Percentiles rank a stretch among this genome's conserved stretches.
These are phyloP conservation scores for Colletotrichum siamense DNA, from an alignment of 2,329 filamentous ascomycete genomes.

Conservation along the genomic window DNA sequence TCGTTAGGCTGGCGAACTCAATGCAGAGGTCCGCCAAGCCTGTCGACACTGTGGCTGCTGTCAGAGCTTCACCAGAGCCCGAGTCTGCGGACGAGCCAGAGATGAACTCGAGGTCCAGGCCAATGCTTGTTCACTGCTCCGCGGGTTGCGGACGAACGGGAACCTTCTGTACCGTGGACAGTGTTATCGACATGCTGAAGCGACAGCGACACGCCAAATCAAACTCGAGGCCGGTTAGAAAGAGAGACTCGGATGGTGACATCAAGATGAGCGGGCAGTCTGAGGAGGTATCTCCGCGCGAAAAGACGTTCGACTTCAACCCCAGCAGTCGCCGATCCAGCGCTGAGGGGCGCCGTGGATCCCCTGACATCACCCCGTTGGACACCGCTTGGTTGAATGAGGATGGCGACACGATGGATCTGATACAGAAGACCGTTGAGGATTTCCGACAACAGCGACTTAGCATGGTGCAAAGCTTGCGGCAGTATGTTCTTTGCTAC, in stretches of 20 bases:
- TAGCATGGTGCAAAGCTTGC: conserved; percentile 95
- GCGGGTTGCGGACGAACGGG: conserved; percentile 95
- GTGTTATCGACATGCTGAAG: conserved; percentile 95
- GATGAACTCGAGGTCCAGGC: conserved; percentile 57
- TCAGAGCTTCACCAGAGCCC: conserved; percentile 30
- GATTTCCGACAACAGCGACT: conserved; percentile 88
- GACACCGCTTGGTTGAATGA: conserved; percentile 72
- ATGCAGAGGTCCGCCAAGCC: conserved; percentile 67
- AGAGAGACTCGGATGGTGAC: conserved; percentile 48
- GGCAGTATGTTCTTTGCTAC: conserved; percentile 96
- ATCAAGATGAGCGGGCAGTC: conserved; percentile 45
- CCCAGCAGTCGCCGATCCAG: conserved; percentile 12
- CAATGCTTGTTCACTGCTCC: conserved; percentile 92
- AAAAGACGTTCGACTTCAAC: conserved; percentile 26
- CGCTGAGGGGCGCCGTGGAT: conserved; percentile 13
- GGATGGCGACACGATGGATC: conserved; percentile 74
- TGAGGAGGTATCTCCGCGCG: conserved; percentile 33
- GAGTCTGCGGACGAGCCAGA: conserved; percentile 63
- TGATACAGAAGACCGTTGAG: conserved; percentile 87
- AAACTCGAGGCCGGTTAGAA: conserved; percentile 25
- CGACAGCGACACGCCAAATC: conserved; percentile 65
- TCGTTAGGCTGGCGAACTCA: conserved; percentile 87
- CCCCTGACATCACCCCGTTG: conserved; percentile 22
- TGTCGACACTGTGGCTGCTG: conserved; percentile 46
- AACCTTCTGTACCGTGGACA: conserved; percentile 96